phyloP scores from a whole-genome alignment of 768 basidiomycete genomes.

The Tephrocybe sp. region DNA sequence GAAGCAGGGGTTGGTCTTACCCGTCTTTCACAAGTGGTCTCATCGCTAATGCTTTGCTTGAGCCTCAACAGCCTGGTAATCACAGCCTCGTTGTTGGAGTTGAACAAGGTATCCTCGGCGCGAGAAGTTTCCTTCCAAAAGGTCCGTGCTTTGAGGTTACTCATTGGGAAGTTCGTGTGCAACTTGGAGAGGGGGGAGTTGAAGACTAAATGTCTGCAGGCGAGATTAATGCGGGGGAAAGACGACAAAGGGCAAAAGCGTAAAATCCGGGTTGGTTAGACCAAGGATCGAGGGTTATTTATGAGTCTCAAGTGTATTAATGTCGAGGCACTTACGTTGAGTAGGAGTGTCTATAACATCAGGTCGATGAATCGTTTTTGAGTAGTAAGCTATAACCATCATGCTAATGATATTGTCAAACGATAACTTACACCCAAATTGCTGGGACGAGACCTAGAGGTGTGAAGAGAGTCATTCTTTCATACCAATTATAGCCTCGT shows the following conservation, averaged over 20 bases:
- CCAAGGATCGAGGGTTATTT: background rate
- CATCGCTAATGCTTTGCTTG: background rate
- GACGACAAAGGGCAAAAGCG: background rate
- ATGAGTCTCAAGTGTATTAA: no score
- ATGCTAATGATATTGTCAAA: background rate
- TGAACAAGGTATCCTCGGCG: no score
- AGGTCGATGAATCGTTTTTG: conserved; percentile 23
- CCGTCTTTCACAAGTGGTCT: no score
- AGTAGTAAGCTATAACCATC: background rate
- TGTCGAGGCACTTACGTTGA: conserved; percentile 20
- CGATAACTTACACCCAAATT: conserved; percentile 23
- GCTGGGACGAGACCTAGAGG: conserved; percentile 24
- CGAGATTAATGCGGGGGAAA: background rate
- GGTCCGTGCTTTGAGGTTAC: conserved; percentile 33
- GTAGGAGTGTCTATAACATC: conserved; percentile 26
- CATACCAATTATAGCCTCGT: background rate
- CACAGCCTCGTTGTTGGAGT: no score
- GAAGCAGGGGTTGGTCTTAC: no score
- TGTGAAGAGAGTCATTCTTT: no score
- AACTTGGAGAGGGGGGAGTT: conserved; percentile 40
- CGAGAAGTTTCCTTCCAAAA: no score
- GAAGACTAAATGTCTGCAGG: conserved; percentile 34
- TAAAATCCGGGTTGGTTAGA: conserved; percentile 26
- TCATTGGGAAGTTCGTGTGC: conserved; percentile 42
- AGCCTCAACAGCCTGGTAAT: background rate